Conservation (phyloP, 306 rosid species). For the Medicago lupulina region DNA sequence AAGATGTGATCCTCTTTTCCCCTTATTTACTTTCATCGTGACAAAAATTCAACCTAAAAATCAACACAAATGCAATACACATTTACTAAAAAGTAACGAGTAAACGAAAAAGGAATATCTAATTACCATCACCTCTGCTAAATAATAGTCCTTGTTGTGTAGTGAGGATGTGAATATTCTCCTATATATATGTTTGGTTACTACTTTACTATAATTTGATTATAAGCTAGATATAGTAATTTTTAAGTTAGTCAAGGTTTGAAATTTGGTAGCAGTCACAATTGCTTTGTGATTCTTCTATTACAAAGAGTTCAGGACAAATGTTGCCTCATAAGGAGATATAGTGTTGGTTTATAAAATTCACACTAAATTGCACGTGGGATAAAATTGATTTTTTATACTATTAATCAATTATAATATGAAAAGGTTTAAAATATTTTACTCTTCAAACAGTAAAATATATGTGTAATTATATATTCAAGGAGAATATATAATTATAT, state of each 20-base stretch:
- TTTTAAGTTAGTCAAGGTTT: too few species aligned
- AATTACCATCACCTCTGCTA: not conserved
- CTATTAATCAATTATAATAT: too few species aligned
- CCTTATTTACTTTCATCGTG: conserved; percentile 6
- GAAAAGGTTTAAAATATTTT: too few species aligned
- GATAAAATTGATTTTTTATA: too few species aligned
- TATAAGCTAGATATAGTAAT: too few species aligned
- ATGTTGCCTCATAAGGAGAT: not conserved
- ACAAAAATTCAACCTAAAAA: conserved; percentile 16
- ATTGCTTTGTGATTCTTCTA: too few species aligned
- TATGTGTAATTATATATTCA: too few species aligned
- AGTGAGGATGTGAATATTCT: not conserved
- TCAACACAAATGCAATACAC: conserved; percentile 1
- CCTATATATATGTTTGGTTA: not conserved
- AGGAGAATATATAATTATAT: too few species aligned
- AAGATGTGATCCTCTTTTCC: not conserved
- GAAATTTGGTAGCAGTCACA: too few species aligned
- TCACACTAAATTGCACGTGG: not conserved
- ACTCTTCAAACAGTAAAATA: too few species aligned
- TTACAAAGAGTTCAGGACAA: not conserved
- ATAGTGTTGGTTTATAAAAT: too few species aligned
- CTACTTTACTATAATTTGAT: too few species aligned
- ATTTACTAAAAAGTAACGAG: not conserved
- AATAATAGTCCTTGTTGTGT: not conserved
- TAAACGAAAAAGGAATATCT: not conserved